Base-by-base conservation (phyloP, 2,329 filamentous ascomycete species). In the Cytospora piceae region DNA sequence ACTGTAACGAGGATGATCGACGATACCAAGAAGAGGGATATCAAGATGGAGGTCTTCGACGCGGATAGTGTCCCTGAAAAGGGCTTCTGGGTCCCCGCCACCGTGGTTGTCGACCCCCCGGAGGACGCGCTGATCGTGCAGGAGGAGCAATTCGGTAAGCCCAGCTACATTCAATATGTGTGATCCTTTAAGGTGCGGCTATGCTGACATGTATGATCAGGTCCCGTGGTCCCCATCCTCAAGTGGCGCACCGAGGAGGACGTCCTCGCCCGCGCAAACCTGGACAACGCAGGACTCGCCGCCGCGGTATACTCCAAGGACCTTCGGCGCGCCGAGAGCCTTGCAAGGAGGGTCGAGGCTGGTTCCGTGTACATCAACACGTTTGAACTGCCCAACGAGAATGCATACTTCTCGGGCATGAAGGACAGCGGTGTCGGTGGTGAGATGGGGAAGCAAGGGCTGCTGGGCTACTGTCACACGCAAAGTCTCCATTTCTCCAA, bases 221-320 rank as follows among this genome's bases (percentile, higher is more conserved):
- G 83, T 0, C 89, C 89, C 0, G 86, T 91, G 37, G 80, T 90
- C 1, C 88, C 88, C 0, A 76, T 90, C 9, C 72, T 90, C 63
- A 82, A 81, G 24, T 91, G 87, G 87, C 77, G 78, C 0, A 80
- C 83, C 32, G 87, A 91, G 67, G 82, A 82, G 6, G 86, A 89
- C 22, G 85, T 88, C 0, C 76, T 90, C 34, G 72, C 73, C 1
- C 80, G 85, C 4, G 86, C 83, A 1, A 89, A 88, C 67, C 77
- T 80, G 24, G 77, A 79, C 2, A 77, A 82, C 27, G 81, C 79
- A 34, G 86, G 84, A 0, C 79, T 89, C 0, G 85, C 84, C 0
- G 82, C 84, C 1, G 86, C 85, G 0, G 81, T 90, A 0, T 90
- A 86, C 79, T 83, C 79, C 20, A 79, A 77, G 20, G 84, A 90